Base-by-base conservation (phyloP, 192 early-diverging fungal genomes). In the Chytriomyces confervae region DNA sequence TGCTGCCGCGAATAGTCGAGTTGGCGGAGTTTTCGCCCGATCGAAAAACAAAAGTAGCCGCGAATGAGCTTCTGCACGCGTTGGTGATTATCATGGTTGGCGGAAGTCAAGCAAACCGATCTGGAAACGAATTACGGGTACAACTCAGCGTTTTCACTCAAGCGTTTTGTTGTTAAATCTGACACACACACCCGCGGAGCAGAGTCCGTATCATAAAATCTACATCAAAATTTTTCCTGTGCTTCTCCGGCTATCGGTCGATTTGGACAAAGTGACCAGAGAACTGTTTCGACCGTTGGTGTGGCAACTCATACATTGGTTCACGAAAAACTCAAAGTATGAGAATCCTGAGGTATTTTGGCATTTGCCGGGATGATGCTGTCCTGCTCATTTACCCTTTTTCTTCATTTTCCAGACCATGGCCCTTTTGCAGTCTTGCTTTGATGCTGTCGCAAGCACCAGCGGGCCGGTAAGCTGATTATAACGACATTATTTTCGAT, bases 291-390 rank as follows among this genome's bases (percentile, higher is more conserved):
- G 87, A 4, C 84, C 91, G 23, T 76, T 94, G 62, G 81, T 89
- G 5, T 74, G 85, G 5, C 93, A 94, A 69, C 66, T 94, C 24
- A 93, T 95, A 10, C 93, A 94, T 64, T 95, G 93, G 93, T 79
- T 94, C 51, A 93, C 93, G 5, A 92, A 91, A 57, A 92, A 90
- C 77, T 83, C 89, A 1, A 86, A 89, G 72, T 91, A 89, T 67
- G 93, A 95, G 71, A 93, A 92, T 53, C 89, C 92, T 47, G 93
- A 95, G 53, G 53, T 57, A 57, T 18, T 11, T 18, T 20, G 53
- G 20, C 13, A 11, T 57, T 11, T 18, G 3, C 3, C 20, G 51
- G 18, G n/a, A n/a, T n/a, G n/a, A n/a, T n/a, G n/a, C n/a, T n/a
- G n/a, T n/a, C n/a, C n/a, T n/a, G n/a, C n/a, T n/a, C n/a, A n/a